Conservation (phyloP, 768 basidiomycete genomes). For the Leccinellum luteum region DNA sequence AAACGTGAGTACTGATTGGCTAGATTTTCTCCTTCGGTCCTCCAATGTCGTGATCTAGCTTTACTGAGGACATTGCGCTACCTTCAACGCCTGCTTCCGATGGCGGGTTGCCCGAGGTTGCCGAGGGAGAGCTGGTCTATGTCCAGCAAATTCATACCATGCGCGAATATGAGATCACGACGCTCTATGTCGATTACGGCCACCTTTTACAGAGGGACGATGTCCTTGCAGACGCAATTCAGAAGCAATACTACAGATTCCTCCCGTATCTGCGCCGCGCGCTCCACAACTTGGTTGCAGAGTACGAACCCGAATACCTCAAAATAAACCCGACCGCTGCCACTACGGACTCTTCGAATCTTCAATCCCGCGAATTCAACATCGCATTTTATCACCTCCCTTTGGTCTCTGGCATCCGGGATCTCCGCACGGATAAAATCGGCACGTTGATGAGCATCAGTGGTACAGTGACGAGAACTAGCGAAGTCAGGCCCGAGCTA, state of each 20-base stretch:
- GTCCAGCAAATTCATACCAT: constrained; percentile 93
- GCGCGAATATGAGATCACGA: constrained; percentile 92
- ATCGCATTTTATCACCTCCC: constrained; percentile 96
- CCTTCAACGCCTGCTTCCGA: constrained; percentile 80
- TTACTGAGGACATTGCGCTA: constrained; percentile 75
- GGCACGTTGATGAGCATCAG: constrained; percentile 94
- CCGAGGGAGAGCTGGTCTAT: constrained; percentile 72
- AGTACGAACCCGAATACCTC: constrained; percentile 90
- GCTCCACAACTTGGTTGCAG: constrained; percentile 82
- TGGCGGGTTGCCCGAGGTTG: constrained; percentile 52
- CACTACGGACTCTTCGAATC: constrained; percentile 79
- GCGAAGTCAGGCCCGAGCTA: constrained; percentile 94
- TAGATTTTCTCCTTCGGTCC: not conserved
- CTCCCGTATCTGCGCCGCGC: constrained; percentile 92
- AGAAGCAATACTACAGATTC: constrained; percentile 95
- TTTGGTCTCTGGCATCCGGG: constrained; percentile 91
- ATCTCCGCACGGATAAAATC: constrained; percentile 89
- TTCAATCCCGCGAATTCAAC: constrained; percentile 90
- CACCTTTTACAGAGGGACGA: constrained; percentile 91
- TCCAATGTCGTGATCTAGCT: constrained; percentile 47
- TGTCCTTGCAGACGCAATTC: constrained; percentile 89
- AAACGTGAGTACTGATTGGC: constrained; percentile 59
- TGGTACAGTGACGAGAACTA: constrained; percentile 96
- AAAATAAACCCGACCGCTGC: constrained; percentile 92
- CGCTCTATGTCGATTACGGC: constrained; percentile 93